Percentiles rank a stretch among this genome's conserved stretches.
These are phyloP conservation scores for Penstemon newberryi DNA, from an alignment of 257 asterid genomes.

Conservation along the genomic window DNA sequence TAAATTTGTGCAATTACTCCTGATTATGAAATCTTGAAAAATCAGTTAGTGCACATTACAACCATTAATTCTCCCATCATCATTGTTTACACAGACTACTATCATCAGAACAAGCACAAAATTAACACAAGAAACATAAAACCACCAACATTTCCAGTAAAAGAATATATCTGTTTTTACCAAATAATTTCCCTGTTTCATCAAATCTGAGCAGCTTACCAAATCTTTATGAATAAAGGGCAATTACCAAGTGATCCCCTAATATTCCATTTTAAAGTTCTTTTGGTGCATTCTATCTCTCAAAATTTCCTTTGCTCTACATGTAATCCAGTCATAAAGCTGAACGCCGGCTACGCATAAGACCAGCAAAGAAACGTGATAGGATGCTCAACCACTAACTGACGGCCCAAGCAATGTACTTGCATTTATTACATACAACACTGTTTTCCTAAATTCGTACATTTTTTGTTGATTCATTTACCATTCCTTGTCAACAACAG, in stretches of 20 bases:
- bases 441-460: background rate
- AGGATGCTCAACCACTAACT: slow-evolving; percentile 9
- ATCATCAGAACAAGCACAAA: slow-evolving; percentile 14
- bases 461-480: background rate
- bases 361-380: background rate
- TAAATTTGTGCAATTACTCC: background rate
- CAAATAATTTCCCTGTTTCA: slow-evolving; percentile 8
- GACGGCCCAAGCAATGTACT: background rate
- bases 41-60: background rate
- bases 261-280: background rate
- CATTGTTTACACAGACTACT: slow-evolving; percentile 1
- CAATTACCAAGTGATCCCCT: background rate
- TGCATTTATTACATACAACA: background rate
- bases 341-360: slow-evolving; percentile 6
- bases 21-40: slow-evolving; percentile 17
- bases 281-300: background rate
- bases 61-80: slow-evolving; percentile 8
- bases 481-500: background rate
- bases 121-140: slow-evolving; percentile 17
- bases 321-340: slow-evolving; percentile 4
- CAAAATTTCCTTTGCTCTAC: background rate
- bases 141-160: background rate
- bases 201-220: slow-evolving; percentile 9
- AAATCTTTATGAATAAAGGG: background rate
- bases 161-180: background rate